Conservation (phyloP, 106 monocot genomes). For the Iris macrosiphon region DNA sequence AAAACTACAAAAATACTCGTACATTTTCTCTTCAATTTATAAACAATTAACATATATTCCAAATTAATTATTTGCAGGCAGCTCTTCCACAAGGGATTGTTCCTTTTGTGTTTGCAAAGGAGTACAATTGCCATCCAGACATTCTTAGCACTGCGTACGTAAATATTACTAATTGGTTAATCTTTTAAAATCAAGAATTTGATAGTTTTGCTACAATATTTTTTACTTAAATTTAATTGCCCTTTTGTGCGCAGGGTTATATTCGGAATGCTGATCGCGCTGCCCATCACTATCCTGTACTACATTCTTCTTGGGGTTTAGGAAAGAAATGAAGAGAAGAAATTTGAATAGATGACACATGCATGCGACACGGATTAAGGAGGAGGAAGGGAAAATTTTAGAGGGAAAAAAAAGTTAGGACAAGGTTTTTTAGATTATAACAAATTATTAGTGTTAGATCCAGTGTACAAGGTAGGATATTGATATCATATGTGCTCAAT, state of each 20-base stretch:
- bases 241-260: slow-evolving; percentile 52
- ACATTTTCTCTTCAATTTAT: too few relatives aligned
- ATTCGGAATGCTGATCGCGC: slow-evolving; percentile 61
- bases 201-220: not conserved
- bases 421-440: too few relatives aligned
- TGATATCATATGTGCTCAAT: slow-evolving; percentile 5
- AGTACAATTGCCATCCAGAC: slow-evolving; percentile 84
- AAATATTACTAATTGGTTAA: too few relatives aligned
- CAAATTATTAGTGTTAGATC: slow-evolving; percentile 5
- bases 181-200: not conserved
- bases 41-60: too few relatives aligned
- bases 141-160: slow-evolving; percentile 73
- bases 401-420: not conserved
- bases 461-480: slow-evolving; percentile 11
- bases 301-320: slow-evolving; percentile 55
- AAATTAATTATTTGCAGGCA: slow-evolving; percentile 39
- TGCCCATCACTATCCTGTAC: slow-evolving; percentile 64
- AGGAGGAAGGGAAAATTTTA: not conserved
- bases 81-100: slow-evolving; percentile 92
- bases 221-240: not conserved
- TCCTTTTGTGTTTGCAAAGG: slow-evolving; percentile 90
- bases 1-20: too few relatives aligned
- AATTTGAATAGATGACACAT: too few relatives aligned
- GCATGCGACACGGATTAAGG: not conserved
- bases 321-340: slow-evolving; percentile 1